Percentiles rank a stretch among this genome's conserved stretches.
These are phyloP conservation scores for Epicoccum sorghinum DNA, from an alignment of 2,329 filamentous ascomycete species.

Conservation along the genomic window DNA sequence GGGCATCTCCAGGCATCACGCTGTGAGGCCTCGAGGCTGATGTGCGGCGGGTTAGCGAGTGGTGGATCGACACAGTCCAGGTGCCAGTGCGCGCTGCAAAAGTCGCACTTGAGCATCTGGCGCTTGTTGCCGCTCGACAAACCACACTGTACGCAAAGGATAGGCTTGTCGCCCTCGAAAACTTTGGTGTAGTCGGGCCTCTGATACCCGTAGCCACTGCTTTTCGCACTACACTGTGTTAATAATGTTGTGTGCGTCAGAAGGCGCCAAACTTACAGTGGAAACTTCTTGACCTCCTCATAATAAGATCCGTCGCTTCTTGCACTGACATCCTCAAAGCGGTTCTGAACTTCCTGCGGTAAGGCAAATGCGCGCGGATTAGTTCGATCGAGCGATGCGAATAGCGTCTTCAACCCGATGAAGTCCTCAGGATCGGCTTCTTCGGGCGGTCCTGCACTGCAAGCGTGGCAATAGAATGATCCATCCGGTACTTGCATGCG, in stretches of 20 bases:
- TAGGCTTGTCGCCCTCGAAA: slow-evolving; percentile 71
- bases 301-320: slow-evolving; percentile 81
- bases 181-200: slow-evolving; percentile 62
- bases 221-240: slow-evolving; percentile 44
- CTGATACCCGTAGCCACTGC: slow-evolving; percentile 50
- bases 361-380: slow-evolving; percentile 75
- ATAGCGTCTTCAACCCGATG: slow-evolving; percentile 62
- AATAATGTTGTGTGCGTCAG: slow-evolving; percentile 38
- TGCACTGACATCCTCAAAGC: slow-evolving; percentile 80
- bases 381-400: slow-evolving; percentile 69
- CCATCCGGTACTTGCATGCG: slow-evolving; percentile 43
- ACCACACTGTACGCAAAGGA: slow-evolving; percentile 80
- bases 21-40: slow-evolving; percentile 56
- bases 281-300: slow-evolving; percentile 63
- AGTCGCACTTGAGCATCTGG: slow-evolving; percentile 84
- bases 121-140: slow-evolving; percentile 67
- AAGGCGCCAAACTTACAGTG: slow-evolving; percentile 61
- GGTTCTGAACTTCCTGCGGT: slow-evolving; percentile 71
- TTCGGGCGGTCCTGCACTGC: slow-evolving; percentile 35
- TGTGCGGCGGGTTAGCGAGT: slow-evolving; percentile 74
- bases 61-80: slow-evolving; percentile 90
- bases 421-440: slow-evolving; percentile 29
- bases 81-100: slow-evolving; percentile 84
- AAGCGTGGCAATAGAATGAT: slow-evolving; percentile 76
- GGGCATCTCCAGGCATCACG: slow-evolving; percentile 85